phyloP scores from a whole-genome alignment of 73 alveolate genomes.

The Stentor coeruleus region DNA sequence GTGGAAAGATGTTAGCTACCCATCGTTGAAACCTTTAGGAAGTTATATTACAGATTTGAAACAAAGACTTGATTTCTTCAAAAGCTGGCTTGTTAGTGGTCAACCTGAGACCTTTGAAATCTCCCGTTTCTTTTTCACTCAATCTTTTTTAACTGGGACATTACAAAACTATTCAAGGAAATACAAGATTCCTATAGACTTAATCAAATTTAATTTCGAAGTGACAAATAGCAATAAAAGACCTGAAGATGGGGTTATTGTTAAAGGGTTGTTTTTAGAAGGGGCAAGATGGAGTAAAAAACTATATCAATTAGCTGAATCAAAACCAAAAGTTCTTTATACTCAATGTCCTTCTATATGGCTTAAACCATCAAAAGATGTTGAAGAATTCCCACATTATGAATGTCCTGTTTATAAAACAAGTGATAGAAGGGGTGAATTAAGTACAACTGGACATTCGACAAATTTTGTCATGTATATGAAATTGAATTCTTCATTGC shows the following conservation, averaged over 20 bases:
- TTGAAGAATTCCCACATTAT: conserved; percentile 73
- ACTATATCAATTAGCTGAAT: conserved; percentile 80
- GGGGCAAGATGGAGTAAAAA: conserved; percentile 98
- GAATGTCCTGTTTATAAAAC: conserved; percentile 97
- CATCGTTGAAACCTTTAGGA: conserved; percentile 97
- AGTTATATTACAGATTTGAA: conserved; percentile 86
- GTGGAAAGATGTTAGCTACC: conserved; percentile 95
- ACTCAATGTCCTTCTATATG: conserved; percentile 98
- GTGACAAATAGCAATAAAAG: conserved; percentile 69
- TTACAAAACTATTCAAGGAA: conserved; percentile 96
- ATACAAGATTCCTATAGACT: conserved; percentile 94
- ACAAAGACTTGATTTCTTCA: conserved; percentile 87
- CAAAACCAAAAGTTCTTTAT: conserved; percentile 95
- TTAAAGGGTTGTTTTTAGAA: conserved; percentile 92
- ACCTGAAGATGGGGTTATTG: conserved; percentile 97
- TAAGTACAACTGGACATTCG: conserved; percentile 97
- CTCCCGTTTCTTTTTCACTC: conserved; percentile 93
- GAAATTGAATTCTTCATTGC: conserved; percentile 74
- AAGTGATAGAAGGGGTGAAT: conserved; percentile 88
- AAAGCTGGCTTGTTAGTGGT: conserved; percentile 89
- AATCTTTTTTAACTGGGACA: conserved; percentile 97
- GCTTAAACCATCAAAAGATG: conserved; percentile 89
- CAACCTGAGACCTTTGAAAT: conserved; percentile 92
- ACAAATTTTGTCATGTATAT: conserved; percentile 91
- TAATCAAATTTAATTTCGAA: conserved; percentile 82